These are phyloP conservation scores for Tuber aestivum DNA, from an alignment of 495 filamentous ascomycete species.

Conservation along the genomic window DNA sequence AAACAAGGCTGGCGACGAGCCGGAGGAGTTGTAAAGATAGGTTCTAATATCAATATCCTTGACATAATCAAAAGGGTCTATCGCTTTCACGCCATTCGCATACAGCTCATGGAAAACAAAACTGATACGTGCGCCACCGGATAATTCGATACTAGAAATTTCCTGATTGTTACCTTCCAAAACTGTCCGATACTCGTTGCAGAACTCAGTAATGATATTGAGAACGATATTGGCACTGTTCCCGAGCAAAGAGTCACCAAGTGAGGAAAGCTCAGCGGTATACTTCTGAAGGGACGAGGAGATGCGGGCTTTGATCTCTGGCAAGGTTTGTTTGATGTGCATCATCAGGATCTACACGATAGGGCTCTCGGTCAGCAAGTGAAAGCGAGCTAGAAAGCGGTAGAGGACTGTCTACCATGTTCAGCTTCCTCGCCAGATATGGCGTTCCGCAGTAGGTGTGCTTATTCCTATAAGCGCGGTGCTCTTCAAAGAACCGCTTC, in stretches of 20 bases:
- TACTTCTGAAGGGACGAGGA: slow-evolving; percentile 90
- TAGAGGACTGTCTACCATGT: slow-evolving; percentile 56
- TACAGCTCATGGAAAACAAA: slow-evolving; percentile 99
- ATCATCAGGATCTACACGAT: slow-evolving; percentile 85
- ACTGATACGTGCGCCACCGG: slow-evolving; percentile 95
- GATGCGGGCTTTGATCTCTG: slow-evolving; percentile 96
- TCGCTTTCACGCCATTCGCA: slow-evolving; percentile 94
- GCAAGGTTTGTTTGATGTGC: slow-evolving; percentile 99
- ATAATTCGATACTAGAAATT: slow-evolving; percentile 86
- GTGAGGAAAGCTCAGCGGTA: slow-evolving; percentile 64
- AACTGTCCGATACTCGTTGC: slow-evolving; percentile 92
- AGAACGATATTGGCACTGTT: slow-evolving; percentile 94
- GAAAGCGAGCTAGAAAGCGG: neutral
- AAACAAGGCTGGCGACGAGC: slow-evolving; percentile 93
- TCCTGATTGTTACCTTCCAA: slow-evolving; percentile 95
- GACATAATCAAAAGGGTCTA: slow-evolving; percentile 94
- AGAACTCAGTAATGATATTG: slow-evolving; percentile 98
- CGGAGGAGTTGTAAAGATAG: slow-evolving; percentile 96
- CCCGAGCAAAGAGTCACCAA: slow-evolving; percentile 93
- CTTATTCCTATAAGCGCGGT: slow-evolving; percentile 98
- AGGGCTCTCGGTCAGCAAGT: slow-evolving; percentile 19
- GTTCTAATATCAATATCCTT: slow-evolving; percentile 98
- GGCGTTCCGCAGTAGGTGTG: slow-evolving; percentile 96
- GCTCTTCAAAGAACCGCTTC: slow-evolving; percentile 95
- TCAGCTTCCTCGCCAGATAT: slow-evolving; percentile 92